Conservation (phyloP, 768 basidiomycete genomes). For the Leccinum aurantiacum region DNA sequence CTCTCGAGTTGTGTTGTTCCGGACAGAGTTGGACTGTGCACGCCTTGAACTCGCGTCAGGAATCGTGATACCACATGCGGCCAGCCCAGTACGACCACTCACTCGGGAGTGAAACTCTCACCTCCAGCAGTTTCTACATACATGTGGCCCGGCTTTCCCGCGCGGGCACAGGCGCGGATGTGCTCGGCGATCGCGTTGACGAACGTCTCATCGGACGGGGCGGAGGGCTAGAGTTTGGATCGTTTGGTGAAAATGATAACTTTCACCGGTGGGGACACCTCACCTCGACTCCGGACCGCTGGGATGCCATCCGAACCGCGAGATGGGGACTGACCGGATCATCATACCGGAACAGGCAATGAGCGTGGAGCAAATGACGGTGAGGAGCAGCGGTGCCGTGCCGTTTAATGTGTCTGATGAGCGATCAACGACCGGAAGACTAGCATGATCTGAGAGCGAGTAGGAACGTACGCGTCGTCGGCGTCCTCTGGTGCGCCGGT, state of each 20-base stretch:
- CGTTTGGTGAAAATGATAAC: slow-evolving; percentile 2
- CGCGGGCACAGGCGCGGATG: slow-evolving; percentile 52
- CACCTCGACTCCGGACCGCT: slow-evolving; percentile 34
- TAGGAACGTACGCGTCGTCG: slow-evolving; percentile 70
- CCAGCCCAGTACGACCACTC: slow-evolving; percentile 2
- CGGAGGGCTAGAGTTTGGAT: slow-evolving; percentile 24
- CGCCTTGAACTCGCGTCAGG: slow-evolving; percentile 52
- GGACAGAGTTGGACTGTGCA: slow-evolving; percentile 86
- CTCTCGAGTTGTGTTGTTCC: slow-evolving; percentile 82
- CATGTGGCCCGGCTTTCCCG: slow-evolving; percentile 48
- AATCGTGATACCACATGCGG: too few relatives aligned
- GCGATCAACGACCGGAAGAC: slow-evolving; percentile 3
- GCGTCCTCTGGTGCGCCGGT: slow-evolving; percentile 80
- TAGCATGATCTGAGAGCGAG: not conserved
- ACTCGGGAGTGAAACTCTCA: slow-evolving; percentile 39
- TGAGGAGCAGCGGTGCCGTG: slow-evolving; percentile 40
- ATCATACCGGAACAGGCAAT: slow-evolving; percentile 80
- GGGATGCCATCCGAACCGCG: slow-evolving; percentile 58
- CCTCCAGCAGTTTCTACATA: slow-evolving; percentile 97
- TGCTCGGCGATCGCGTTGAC: slow-evolving; percentile 62
- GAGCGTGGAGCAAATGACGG: slow-evolving; percentile 47
- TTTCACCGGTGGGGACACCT: slow-evolving; percentile 1
- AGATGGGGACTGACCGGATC: slow-evolving; percentile 95
- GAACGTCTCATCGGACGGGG: slow-evolving; percentile 65
- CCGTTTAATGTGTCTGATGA: slow-evolving; percentile 62